phyloP scores from a whole-genome alignment of 441 rosid genomes.

The Gossypium gossypioides region DNA sequence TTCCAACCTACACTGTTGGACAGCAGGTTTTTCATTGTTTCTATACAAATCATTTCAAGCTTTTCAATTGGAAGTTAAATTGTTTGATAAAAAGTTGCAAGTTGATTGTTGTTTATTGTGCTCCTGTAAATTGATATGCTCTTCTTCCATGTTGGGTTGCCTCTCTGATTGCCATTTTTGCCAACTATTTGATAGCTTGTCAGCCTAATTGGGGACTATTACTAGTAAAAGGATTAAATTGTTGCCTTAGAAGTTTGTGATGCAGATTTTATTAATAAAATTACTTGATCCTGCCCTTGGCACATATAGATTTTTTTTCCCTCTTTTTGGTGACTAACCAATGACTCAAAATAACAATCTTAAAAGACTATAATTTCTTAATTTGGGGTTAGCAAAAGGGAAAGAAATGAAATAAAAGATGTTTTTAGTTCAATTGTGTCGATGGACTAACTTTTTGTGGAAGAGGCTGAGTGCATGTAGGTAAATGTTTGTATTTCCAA shows the following conservation, averaged over 20 bases:
- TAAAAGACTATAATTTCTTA: not conserved
- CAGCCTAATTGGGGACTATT: not conserved
- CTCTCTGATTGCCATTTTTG: not conserved
- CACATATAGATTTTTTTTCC: not conserved
- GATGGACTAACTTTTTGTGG: conserved; percentile 2
- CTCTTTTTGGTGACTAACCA: not conserved
- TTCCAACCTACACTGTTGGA: conserved; percentile 66
- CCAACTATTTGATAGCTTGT: not conserved
- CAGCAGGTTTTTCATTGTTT: conserved; percentile 60
- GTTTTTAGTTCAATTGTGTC: not conserved
- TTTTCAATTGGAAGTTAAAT: conserved; percentile 12
- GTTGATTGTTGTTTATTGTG: conserved; percentile 5
- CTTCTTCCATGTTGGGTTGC: not conserved
- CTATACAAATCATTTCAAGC: conserved; percentile 2
- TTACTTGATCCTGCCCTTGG: not conserved
- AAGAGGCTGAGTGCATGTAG: not conserved
- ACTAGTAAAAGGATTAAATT: not conserved
- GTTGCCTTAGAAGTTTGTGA: not conserved
- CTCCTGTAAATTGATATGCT: not conserved
- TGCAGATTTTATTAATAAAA: not conserved
- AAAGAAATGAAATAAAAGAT: not conserved
- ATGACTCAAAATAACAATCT: not conserved
- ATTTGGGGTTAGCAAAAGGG: not conserved
- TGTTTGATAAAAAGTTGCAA: too few relatives aligned
- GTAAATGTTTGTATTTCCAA: not conserved